Evolutionary conservation across 2,329 filamentous ascomycete genomes (phyloP), one percentile per base, ranked within the genome.

Genomic region (Furcasterigmium sp.): DNA sequence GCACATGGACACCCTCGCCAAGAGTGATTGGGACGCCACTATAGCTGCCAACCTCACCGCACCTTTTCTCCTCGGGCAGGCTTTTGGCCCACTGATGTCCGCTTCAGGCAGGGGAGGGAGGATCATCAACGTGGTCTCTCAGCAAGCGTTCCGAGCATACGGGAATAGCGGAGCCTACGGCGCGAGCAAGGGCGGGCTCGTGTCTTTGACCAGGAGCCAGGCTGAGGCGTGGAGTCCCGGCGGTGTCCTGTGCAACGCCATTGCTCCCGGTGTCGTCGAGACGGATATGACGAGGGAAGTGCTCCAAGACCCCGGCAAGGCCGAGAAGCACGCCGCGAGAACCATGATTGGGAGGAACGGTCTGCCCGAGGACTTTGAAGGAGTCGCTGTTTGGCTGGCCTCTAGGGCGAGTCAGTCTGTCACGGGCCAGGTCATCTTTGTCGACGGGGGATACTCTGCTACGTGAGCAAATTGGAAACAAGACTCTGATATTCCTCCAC

Each of bases 141-240:
- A 63, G 36, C 60, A 63, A 14, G 51, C 59, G 0, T 60, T 61
- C 5, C 51, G 60, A 4, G 59, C 57, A 0, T 62, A 49, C 7
- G 60, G 58, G 1, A 60, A 61, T 32, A 60, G 61, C 18, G 60
- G 61, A 5, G 61, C 58, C 0, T 63, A 63, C 8, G 58, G 61
- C 5, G 60, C 52, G 1, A 58, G 57, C 0, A 63, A 60, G 19
- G 60, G 55, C 2, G 61, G 58, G 0, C 50, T 63, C 5, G 44
- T 61, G 0, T 54, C 57, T 0, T 38, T 63, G 5, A 64, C 60
- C 3, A 50, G 61, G 1, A 60, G 59, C 0, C 61, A 64, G 37
- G 59, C 61, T 1, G 61, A 63, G 32, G 61, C 59, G 1, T 63
- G 61, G 61, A 63, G 59, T n/a, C 46, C 42, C 0, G 47, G 49